Evolutionary conservation across 1,139 yeast species (phyloP).

Genomic region (Yamadazyma siamensis): DNA sequence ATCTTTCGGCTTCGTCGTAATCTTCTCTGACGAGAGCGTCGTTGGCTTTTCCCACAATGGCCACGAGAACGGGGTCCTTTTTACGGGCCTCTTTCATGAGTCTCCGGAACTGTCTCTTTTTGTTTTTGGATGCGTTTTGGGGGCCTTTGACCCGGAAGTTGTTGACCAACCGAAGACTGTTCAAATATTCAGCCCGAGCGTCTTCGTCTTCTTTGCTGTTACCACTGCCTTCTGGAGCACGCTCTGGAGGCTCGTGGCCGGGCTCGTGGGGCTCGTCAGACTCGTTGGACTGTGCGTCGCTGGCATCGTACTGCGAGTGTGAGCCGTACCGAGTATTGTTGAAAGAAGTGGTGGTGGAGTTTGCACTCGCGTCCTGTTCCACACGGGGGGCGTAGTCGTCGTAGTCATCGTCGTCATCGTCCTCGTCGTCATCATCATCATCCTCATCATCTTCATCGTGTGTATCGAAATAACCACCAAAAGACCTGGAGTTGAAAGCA

Average conservation of each 20-base stretch:
- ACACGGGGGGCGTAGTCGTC: slow-evolving; percentile 1
- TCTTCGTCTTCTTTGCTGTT: slow-evolving; percentile 4
- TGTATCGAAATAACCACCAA: slow-evolving; percentile 8
- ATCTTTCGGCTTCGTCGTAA: slow-evolving; percentile 59
- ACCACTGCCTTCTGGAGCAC: slow-evolving; percentile 6
- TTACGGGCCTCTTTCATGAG: too few relatives aligned
- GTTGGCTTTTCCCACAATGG: too few relatives aligned
- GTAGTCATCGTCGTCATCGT: too few relatives aligned
- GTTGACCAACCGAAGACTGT: slow-evolving; percentile 4
- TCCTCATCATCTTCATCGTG: slow-evolving; percentile 14
- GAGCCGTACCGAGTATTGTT: too few relatives aligned
- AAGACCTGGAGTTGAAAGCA: neutral
- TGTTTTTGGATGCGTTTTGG: neutral
- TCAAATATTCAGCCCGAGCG: slow-evolving; percentile 2
- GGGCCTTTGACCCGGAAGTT: slow-evolving; percentile 1
- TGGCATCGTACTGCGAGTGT: too few relatives aligned
- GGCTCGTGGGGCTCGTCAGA: too few relatives aligned
- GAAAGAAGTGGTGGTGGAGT: too few relatives aligned
- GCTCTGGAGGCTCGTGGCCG: too few relatives aligned
- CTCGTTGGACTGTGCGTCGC: too few relatives aligned
- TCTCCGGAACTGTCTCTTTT: slow-evolving; percentile 12
- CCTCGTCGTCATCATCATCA: slow-evolving; percentile 2
- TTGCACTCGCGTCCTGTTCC: slow-evolving; percentile 3
- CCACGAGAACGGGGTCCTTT: too few relatives aligned
- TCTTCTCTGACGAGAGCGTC: slow-evolving; percentile 73